Evolutionary conservation across 192 early-diverging fungal species (phyloP), one percentile per base, ranked within the genome.

Genomic region (Backusella sp.): DNA sequence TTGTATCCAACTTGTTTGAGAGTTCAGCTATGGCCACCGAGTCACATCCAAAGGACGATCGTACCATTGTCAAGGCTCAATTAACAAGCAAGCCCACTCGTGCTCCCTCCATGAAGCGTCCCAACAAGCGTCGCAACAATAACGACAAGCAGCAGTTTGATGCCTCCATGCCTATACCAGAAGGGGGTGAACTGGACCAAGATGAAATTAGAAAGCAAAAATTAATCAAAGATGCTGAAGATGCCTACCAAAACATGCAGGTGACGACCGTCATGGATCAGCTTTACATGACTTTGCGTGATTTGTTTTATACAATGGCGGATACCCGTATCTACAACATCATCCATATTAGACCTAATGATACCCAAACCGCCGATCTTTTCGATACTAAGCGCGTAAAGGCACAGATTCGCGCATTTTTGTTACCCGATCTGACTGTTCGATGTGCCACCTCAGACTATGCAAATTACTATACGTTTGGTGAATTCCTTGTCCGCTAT

Each of bases 301-400:
- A 97, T 75, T 82, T 98, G 71, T 83, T 93, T 49, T 87, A 90
- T 14, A 93, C 96, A 0, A 87, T 96, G 69, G 78, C 84, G 19
- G 89, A 93, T 69, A 96, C 96, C 36, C 87, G 89, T 44, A 82
- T 91, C 6, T 99, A 96, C 94, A 86, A 93, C 53, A 85, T 98
- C 12, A 84, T 94, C 68, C 97, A 97, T 84, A 82, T 97, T 26
- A 80, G 90, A 30, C 92, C 95, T 2, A 91, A 93, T 70, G 88
- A 90, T 76, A 62, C 76, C 3, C 85, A 86, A 34, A 74, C 86
- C 6, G 77, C 78, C 1, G 85, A 86, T 62, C 44, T 71, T 4
- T 87, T 91, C 68, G 94, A 96, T 78, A 66, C 73, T 5, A 86
- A 86, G 68, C 86, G 86, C 44, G 85, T 98, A 36, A 87, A 85